phyloP scores from a whole-genome alignment of 75 land plant species.

The Pinus albicaulis region DNA sequence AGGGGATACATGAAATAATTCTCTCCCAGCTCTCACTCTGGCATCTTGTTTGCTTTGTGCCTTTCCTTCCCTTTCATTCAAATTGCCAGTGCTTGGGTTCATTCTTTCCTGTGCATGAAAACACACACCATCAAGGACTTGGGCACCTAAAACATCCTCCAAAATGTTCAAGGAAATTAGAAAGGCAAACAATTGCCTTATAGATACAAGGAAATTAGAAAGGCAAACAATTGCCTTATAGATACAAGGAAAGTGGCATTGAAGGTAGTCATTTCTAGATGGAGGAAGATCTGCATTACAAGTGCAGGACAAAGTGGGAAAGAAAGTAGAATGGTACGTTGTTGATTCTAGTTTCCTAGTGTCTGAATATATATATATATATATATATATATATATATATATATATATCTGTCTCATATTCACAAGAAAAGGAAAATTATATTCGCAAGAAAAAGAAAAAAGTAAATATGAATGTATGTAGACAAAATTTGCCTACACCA shows the following conservation, averaged over 20 bases:
- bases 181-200: not conserved
- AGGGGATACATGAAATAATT: conserved; percentile 29
- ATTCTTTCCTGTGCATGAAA: conserved; percentile 1
- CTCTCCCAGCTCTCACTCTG: conserved; percentile 33
- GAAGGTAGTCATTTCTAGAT: not conserved
- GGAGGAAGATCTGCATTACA: not conserved
- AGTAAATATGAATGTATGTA: not conserved
- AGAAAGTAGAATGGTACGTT: too few species aligned
- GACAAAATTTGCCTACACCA: not conserved
- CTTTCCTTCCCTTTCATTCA: conserved; percentile 31
- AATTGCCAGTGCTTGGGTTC: conserved; percentile 18
- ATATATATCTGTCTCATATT: not conserved
- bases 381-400: not conserved
- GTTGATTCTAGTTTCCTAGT: not conserved
- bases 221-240: not conserved
- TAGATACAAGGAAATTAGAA: not conserved
- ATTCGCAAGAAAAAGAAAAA: not conserved
- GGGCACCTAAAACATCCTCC: not conserved
- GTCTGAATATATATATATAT: not conserved
- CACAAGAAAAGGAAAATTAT: not conserved
- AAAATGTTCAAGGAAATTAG: not conserved
- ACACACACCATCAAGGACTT: not conserved
- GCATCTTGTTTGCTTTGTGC: conserved; percentile 31
- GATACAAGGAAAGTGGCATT: not conserved
- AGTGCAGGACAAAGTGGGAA: too few species aligned